Conservation (phyloP, 768 basidiomycete species). For the Lentinula sp. region DNA sequence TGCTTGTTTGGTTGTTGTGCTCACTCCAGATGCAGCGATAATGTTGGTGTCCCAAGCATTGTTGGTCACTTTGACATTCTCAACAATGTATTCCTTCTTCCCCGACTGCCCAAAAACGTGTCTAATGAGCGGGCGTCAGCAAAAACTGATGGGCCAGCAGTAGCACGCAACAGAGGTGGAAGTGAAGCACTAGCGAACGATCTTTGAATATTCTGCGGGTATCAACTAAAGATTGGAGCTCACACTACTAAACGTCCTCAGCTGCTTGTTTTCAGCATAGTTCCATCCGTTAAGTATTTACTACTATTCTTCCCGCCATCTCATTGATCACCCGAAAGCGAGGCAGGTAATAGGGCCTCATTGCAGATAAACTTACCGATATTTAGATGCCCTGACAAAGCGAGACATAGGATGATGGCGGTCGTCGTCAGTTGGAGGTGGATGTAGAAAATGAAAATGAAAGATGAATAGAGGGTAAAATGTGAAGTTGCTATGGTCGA, state of each 20-base stretch:
- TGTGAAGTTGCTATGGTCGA: not conserved
- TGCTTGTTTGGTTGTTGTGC: conserved; percentile 13
- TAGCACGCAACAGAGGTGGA: conserved; percentile 13
- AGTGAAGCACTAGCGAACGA: conserved; percentile 3
- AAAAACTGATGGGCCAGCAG: not conserved
- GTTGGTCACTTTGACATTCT: conserved; percentile 82
- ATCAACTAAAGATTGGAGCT: not conserved
- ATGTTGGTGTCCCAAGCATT: conserved; percentile 97
- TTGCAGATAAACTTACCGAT: conserved; percentile 49
- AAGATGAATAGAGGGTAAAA: not conserved
- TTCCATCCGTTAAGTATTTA: not conserved
- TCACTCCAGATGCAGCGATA: conserved; percentile 75
- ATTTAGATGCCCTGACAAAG: conserved; percentile 83
- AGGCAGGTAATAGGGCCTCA: not conserved
- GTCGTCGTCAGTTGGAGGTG: not conserved
- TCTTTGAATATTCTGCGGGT: not conserved
- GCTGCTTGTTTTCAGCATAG: not conserved
- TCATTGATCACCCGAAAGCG: not conserved
- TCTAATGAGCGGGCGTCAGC: conserved; percentile 27
- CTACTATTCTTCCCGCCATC: not conserved
- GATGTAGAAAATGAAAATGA: not conserved
- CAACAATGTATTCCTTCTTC: conserved; percentile 77
- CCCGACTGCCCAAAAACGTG: conserved; percentile 89
- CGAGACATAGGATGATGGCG: conserved; percentile 56
- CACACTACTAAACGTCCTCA: not conserved